A percentile compares a stretch with the other conserved stretches of the same genome.
Conservation (phyloP, 2,329 filamentous ascomycete genomes). For the Aspergillus neotritici region DNA sequence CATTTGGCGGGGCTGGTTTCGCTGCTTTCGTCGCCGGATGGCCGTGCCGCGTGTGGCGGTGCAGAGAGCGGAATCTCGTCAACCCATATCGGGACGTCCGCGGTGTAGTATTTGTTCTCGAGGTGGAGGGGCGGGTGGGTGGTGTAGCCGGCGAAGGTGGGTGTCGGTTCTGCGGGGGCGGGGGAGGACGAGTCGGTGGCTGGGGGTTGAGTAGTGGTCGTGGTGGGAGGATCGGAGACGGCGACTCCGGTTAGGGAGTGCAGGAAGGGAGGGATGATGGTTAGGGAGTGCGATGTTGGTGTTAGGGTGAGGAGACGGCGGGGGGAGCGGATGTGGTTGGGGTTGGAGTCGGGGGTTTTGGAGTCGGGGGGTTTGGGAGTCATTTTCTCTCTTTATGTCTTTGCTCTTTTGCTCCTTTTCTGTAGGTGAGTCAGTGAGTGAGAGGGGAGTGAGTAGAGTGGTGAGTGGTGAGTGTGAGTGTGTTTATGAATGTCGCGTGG, state of each 20-base stretch:
- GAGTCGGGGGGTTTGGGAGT: conserved; percentile 3
- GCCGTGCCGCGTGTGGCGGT: background rate
- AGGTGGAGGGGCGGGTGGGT: conserved; percentile 39
- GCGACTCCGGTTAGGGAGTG: conserved; percentile 32
- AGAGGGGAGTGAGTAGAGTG: background rate
- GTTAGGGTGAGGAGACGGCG: conserved; percentile 39
- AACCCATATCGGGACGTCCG: conserved; percentile 44
- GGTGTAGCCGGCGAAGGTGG: conserved; percentile 43
- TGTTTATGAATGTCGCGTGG: conserved; percentile 5
- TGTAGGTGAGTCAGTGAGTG: background rate
- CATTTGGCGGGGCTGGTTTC: conserved; percentile 24
- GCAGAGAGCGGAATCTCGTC: conserved; percentile 36
- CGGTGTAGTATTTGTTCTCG: conserved; percentile 40
- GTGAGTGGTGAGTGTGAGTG: background rate
- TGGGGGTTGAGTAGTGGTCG: conserved; percentile 8
- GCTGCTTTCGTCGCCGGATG: conserved; percentile 3
- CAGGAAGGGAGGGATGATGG: conserved; percentile 34
- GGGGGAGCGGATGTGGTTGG: conserved; percentile 30
- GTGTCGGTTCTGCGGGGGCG: conserved; percentile 12
- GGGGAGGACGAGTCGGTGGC: background rate
- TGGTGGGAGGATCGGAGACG: conserved; percentile 18
- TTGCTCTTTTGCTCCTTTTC: too few species aligned
- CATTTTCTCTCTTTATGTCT: conserved; percentile 1
- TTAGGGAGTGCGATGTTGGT: conserved; percentile 30
- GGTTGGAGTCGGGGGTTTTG: conserved; percentile 5